A percentile compares a stretch with the other conserved stretches of the same genome.
Conservation (phyloP, 164 flowering plant genomes). For the Akebia trifoliata region DNA sequence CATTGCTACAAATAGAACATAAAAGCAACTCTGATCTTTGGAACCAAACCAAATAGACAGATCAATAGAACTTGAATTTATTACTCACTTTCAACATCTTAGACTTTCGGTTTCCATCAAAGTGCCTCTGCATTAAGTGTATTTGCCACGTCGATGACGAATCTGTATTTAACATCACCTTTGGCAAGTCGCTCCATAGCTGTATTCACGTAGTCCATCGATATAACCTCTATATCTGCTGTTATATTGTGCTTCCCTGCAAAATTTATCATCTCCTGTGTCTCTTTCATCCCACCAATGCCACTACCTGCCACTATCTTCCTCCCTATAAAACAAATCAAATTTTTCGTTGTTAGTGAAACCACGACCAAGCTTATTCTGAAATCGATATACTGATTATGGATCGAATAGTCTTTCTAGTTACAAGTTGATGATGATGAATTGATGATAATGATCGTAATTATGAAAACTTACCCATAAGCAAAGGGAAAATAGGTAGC, state of each 20-base stretch:
- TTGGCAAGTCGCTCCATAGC: conserved; percentile 51
- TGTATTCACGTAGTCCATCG: conserved; percentile 45
- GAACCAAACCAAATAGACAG: no score
- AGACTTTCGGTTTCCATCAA: no score
- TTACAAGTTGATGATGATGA: no score
- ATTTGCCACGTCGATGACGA: conserved; percentile 51
- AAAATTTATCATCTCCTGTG: conserved; percentile 58
- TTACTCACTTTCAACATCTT: no score
- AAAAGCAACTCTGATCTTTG: no score
- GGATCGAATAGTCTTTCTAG: no score
- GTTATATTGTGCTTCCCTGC: conserved; percentile 41
- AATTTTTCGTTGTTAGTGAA: neutral
- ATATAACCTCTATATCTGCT: conserved; percentile 47
- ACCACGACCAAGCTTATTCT: neutral
- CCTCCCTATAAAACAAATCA: conserved; percentile 24
- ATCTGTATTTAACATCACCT: conserved; percentile 48
- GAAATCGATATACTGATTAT: neutral
- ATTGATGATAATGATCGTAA: no score
- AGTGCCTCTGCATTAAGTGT: no score
- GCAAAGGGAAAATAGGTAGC: conserved; percentile 37
- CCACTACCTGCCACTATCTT: conserved; percentile 35
- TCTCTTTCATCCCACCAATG: conserved; percentile 51
- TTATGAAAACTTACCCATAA: conserved; percentile 37
- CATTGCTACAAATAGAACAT: no score
- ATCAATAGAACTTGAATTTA: no score